These are phyloP conservation scores for Ogataea paradorogensis DNA, from an alignment of 805 yeast species.

Conservation along the genomic window DNA sequence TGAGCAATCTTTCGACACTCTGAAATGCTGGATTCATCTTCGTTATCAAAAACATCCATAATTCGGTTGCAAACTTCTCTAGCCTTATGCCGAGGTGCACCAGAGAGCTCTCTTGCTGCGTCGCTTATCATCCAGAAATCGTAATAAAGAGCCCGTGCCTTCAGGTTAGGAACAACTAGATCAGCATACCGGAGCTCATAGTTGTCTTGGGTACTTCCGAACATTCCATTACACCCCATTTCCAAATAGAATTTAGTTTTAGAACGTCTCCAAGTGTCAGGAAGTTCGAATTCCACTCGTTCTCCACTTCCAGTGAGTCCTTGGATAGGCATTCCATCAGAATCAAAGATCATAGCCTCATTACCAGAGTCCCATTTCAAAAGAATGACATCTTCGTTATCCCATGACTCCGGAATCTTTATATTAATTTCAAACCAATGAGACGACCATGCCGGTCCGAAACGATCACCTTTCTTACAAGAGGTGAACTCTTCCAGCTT, in stretches of 20 bases:
- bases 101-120: slow-evolving; percentile 82
- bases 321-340: slow-evolving; percentile 65
- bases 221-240: slow-evolving; percentile 93
- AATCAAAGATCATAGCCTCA: slow-evolving; percentile 78
- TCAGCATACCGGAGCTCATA: slow-evolving; percentile 72
- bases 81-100: slow-evolving; percentile 84
- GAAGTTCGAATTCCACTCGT: slow-evolving; percentile 70
- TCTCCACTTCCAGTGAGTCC: slow-evolving; percentile 88
- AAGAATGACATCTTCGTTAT: slow-evolving; percentile 49
- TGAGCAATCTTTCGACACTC: slow-evolving; percentile 66
- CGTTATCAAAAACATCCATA: slow-evolving; percentile 78
- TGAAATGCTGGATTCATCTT: slow-evolving; percentile 53
- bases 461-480: slow-evolving; percentile 67
- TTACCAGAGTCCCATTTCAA: slow-evolving; percentile 83
- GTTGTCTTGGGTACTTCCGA: slow-evolving; percentile 59
- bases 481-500: slow-evolving; percentile 48
- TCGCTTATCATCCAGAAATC: slow-evolving; percentile 91
- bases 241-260: slow-evolving; percentile 76
- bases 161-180: slow-evolving; percentile 73
- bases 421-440: slow-evolving; percentile 83
- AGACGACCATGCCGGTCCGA: slow-evolving; percentile 97
- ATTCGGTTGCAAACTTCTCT: slow-evolving; percentile 75
- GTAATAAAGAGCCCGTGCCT: slow-evolving; percentile 70
- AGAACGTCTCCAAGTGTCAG: slow-evolving; percentile 50
- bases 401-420: slow-evolving; percentile 62